Conservation (phyloP, 495 filamentous ascomycete genomes). For the Amniculicola lignicola region DNA sequence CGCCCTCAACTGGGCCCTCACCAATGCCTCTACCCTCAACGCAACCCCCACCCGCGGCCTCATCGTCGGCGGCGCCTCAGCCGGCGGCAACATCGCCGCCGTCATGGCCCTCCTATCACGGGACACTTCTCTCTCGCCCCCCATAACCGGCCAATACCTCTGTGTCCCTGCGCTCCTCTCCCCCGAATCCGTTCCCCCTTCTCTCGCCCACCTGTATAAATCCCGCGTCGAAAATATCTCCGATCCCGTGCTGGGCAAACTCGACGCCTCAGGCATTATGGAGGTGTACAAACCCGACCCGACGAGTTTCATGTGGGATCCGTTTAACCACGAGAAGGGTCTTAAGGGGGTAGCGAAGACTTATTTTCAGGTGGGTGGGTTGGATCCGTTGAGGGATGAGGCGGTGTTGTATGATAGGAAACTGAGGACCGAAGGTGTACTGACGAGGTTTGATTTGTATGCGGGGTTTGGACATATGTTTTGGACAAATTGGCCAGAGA, state of each 20-base stretch:
- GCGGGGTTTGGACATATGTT: conserved; percentile 31
- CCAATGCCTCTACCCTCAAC: conserved; percentile 4
- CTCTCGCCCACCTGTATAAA: conserved; percentile 8
- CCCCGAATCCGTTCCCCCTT: conserved; percentile 6
- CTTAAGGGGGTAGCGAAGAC: conserved; percentile 27
- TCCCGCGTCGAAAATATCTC: neutral
- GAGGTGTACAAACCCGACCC: conserved; percentile 17
- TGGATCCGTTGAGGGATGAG: conserved; percentile 43
- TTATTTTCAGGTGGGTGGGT: conserved; percentile 44
- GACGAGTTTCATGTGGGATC: conserved; percentile 21
- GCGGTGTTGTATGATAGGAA: conserved; percentile 36
- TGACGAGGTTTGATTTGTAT: conserved; percentile 34
- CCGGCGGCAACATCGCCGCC: conserved; percentile 32
- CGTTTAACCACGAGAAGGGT: conserved; percentile 25
- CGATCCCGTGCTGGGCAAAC: conserved; percentile 24
- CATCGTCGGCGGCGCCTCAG: conserved; percentile 33
- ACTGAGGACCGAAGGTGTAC: conserved; percentile 24
- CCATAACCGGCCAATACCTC: conserved; percentile 33
- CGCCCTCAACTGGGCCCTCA: conserved; percentile 26
- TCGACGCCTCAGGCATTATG: neutral
- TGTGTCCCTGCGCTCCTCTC: conserved; percentile 27
- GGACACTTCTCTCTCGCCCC: conserved; percentile 19
- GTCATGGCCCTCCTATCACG: conserved; percentile 25
- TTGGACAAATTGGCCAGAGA: conserved; percentile 32
- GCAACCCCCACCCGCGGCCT: conserved; percentile 24